Evolutionary conservation across 495 filamentous ascomycete genomes (phyloP), one percentile per base, ranked within the genome.

Genomic region (Aspergillus kassunensis): DNA sequence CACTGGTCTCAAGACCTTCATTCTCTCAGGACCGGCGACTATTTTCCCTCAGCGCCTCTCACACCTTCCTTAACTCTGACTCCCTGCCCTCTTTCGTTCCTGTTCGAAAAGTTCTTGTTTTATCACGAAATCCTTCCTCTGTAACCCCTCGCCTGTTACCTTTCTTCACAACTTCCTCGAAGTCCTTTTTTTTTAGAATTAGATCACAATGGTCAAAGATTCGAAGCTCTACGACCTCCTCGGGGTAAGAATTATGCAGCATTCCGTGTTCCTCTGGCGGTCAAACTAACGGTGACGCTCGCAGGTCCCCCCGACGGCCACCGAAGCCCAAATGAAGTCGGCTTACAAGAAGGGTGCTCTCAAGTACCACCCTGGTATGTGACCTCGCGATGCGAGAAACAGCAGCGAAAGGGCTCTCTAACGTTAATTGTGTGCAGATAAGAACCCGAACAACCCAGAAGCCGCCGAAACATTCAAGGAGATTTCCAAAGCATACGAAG

Each of bases 391-490:
- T 18, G 36, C 34, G 12, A 40, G 30, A 16, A 27, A 9, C 10
- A 1, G 20, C 7, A 19, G 12, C 36, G 25, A 11, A 51, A 12
- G 8, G 4, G 3, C 16, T 8, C 35, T 13, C 48, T 53, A 50
- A 55, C 53, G 49, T 36, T 31, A 0, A 18, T 35, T 35, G 31
- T 49, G 45, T 58, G 46, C 59, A 95, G 93, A 98, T 74, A 98
- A 98, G 80, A 97, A 97, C 69, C 82, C 84, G 39, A 83, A 93
- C 74, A 92, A 92, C 76, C 91, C 91, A 34, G 88, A 89, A 21
- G 90, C 93, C 36, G 89, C 90, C 46, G 90, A 96, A 44, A 97
- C 96, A 69, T 97, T 99, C 83, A 97, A 97, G 75, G 92, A 97
- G 62, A 79, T 97, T 42, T 95, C 89, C 47, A 85, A 91, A 57